phyloP scores from a whole-genome alignment of 306 rosid genomes.

The Quercus wislizeni region DNA sequence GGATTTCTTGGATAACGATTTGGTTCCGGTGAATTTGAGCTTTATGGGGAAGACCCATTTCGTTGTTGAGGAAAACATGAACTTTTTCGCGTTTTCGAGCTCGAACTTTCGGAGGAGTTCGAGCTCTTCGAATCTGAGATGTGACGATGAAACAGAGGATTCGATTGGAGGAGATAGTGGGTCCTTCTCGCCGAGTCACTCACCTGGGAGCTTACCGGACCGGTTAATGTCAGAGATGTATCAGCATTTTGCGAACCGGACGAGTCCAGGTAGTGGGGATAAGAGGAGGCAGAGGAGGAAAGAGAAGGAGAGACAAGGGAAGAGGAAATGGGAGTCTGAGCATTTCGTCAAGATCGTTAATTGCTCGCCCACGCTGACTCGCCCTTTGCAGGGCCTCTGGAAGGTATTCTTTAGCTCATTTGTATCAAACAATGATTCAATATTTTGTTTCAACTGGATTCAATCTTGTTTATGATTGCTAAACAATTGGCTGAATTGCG shows the following conservation, averaged over 20 bases:
- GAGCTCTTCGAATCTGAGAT: slow-evolving; percentile 28
- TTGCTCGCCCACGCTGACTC: slow-evolving; percentile 61
- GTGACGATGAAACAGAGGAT: slow-evolving; percentile 51
- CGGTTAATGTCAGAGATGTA: slow-evolving; percentile 73
- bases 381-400: slow-evolving; percentile 99
- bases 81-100: slow-evolving; percentile 11
- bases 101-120: slow-evolving; percentile 34
- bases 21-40: slow-evolving; percentile 60
- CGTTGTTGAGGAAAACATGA: slow-evolving; percentile 69
- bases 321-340: slow-evolving; percentile 83
- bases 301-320: slow-evolving; percentile 66
- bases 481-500: no score
- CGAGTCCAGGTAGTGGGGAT: slow-evolving; percentile 67
- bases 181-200: slow-evolving; percentile 11
- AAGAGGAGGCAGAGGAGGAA: slow-evolving; percentile 76
- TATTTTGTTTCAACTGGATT: neutral
- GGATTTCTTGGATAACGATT: slow-evolving; percentile 31
- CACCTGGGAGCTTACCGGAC: slow-evolving; percentile 69
- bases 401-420: slow-evolving; percentile 56
- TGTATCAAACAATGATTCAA: slow-evolving; percentile 1
- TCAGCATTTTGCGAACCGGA: slow-evolving; percentile 83
- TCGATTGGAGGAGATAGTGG: slow-evolving; percentile 44
- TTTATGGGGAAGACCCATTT: slow-evolving; percentile 79
- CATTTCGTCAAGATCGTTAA: slow-evolving; percentile 91
- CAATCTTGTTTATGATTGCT: neutral